Base-by-base conservation (phyloP, 441 rosid genomes). In the Populus hybrid region DNA sequence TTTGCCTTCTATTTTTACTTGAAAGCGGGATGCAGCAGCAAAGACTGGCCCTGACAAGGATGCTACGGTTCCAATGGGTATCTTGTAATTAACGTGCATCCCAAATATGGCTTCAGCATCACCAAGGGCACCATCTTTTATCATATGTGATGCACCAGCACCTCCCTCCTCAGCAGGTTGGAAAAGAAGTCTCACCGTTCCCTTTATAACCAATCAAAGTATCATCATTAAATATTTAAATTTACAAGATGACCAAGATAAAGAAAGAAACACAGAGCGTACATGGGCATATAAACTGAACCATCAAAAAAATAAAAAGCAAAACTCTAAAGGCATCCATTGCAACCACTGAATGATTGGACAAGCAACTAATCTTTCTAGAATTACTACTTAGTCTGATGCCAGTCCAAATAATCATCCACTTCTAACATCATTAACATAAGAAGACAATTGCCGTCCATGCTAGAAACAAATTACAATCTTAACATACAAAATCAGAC, bases 121-220 rank as follows among this genome's bases (percentile, higher is more conserved):
- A 82, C 97, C 93, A 71, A 95, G 84, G 24, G 95, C 95, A n/a
- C 97, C 93, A 12, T 93, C 97, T 78, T 81, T 82, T 78, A 93
- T 87, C 98, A 95, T 90, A 20, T 79, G 84, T 70, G 84, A 83
- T 24, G 98, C 98, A 81, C 97, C 98, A 0, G 95, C 97, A 61
- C 97, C 95, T 65, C 93, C 94, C 81, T 95, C 95, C 82, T 95
- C 97, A 8, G 95, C 98, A 18, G 95, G 97, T 78, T 95, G 97
- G 85, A 93, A 95, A 73, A 95, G 85, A 76, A 93, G 92, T 79
- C 93, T 86, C 76, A 93, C 92, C n/a, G 95, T 90, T 76, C 97
- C 98, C 97, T 95, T 82, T 76, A 76, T 73, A 10, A 61, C 61
- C 80, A 83, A 67, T 76, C 35, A 74, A 75, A 46, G 32, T 9